Base-by-base conservation (phyloP, 1,284 basidiomycete species). In the Rhodotorula sp. region DNA sequence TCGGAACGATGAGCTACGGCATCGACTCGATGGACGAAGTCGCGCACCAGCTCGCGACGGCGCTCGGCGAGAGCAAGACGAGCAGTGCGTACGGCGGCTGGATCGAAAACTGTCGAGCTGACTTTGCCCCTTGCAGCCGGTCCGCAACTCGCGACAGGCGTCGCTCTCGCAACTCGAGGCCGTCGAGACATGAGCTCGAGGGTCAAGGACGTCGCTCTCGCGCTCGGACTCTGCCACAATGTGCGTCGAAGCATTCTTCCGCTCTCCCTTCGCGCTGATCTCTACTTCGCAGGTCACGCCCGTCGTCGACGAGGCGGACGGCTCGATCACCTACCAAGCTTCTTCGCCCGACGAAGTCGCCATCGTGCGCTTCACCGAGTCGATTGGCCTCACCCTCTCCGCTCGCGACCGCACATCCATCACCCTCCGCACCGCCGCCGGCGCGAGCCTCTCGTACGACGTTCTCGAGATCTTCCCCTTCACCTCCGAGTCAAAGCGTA, bases 301-400 rank as follows among this genome's bases (percentile, higher is more conserved):
- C 0, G 67, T 73, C 29, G 92, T 97, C 4, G 86, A 85, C 20
- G 95, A 97, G 76, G 47, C 55, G 24, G 95, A 98, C 77, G 93
- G 92, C 10, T 87, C 88, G 84, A 77, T 96, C 53, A 96, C 94
- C 0, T 99, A 99, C 79, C 95, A 99, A 84, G 96, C 96, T 0
- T 95, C 94, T 0, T 98, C 94, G 1, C 96, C 96, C 0, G 96
- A 99, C 78, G 96, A 99, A 82, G 96, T 98, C 44, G 96, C 96
- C 59, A 98, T 99, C 74, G 95, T 99, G n/a, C 87, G 89, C 74
- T 99, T 93, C 93, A 98, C 95, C 2, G 90, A 93, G 77, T 94
- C 92, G 0, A 90, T 99, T 68, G 95, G 95, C 0, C 83, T 99
- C 7, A 90, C 90, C 0, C 86, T 99, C 30, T 85, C 89, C 19